Conservation (phyloP, 2,329 filamentous ascomycete genomes). For the Botrytis pseudocinerea region DNA sequence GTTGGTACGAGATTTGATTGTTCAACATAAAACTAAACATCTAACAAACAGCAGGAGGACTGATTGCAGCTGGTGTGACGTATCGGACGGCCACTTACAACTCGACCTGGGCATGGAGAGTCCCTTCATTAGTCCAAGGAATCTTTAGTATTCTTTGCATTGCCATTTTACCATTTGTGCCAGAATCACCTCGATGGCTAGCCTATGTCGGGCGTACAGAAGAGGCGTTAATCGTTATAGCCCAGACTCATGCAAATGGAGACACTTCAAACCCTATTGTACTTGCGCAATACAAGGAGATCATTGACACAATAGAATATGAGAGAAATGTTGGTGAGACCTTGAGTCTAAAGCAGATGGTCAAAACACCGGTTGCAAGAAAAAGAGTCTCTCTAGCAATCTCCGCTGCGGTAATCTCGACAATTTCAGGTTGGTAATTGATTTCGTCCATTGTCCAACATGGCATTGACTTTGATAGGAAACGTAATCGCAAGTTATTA, state of each 20-base stretch:
- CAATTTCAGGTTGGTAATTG: constrained; percentile 43
- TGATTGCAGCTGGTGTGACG: constrained; percentile 42
- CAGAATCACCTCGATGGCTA: constrained; percentile 61
- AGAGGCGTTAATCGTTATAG: constrained; percentile 51
- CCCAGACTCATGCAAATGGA: constrained; percentile 56
- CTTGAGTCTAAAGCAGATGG: constrained; percentile 43
- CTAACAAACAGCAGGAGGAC: constrained; percentile 34
- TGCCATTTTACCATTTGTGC: constrained; percentile 36
- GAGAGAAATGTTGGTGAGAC: constrained; percentile 46
- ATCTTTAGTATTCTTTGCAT: constrained; percentile 35
- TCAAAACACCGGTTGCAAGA: constrained; percentile 53
- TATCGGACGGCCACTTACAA: constrained; percentile 42
- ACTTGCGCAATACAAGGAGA: constrained; percentile 45
- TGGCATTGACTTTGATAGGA: constrained; percentile 40
- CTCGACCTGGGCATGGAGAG: constrained; percentile 43
- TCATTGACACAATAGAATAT: constrained; percentile 46
- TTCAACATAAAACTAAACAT: not conserved
- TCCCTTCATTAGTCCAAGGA: constrained; percentile 39
- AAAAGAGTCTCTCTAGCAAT: constrained; percentile 50
- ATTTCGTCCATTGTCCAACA: not conserved
- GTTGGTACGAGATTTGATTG: constrained; percentile 12
- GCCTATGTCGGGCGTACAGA: constrained; percentile 48
- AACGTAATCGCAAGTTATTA: constrained; percentile 47
- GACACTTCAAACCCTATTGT: constrained; percentile 50
- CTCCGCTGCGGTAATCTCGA: constrained; percentile 51